These are phyloP conservation scores for Puccinia hordei DNA, from an alignment of 1,284 basidiomycete genomes.

Conservation along the genomic window DNA sequence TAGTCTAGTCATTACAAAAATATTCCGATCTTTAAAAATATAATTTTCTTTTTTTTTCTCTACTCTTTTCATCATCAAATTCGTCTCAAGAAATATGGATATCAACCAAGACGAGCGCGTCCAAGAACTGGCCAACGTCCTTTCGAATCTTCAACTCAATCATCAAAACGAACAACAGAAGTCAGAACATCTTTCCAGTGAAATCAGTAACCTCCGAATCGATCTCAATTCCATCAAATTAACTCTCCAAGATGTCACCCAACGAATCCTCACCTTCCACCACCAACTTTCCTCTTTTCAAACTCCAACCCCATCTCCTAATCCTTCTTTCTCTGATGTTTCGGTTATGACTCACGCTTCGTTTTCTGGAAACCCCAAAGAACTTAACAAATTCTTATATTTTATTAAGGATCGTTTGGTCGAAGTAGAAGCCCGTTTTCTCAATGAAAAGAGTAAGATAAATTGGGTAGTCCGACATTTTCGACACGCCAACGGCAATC, in stretches of 20 bases:
- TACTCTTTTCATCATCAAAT: too few relatives aligned
- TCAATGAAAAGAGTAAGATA: neutral
- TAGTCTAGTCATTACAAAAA: too few relatives aligned
- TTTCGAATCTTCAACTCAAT: neutral
- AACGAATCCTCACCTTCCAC: neutral
- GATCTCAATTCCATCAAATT: neutral
- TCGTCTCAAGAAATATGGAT: too few relatives aligned
- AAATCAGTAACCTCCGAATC: neutral
- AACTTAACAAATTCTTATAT: neutral
- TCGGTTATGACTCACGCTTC: too few relatives aligned
- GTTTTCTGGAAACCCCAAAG: slow-evolving; percentile 18
- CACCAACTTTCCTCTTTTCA: neutral
- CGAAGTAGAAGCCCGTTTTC: neutral
- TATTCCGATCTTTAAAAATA: too few relatives aligned
- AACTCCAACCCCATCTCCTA: too few relatives aligned
- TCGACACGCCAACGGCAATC: too few relatives aligned
- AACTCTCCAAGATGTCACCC: neutral
- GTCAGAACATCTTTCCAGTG: neutral
- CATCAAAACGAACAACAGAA: neutral
- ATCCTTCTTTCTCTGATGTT: too few relatives aligned
- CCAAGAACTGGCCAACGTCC: too few relatives aligned
- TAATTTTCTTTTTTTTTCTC: too few relatives aligned
- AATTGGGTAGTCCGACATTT: too few relatives aligned
- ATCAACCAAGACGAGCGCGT: too few relatives aligned
- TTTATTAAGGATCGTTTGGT: neutral